Base-by-base conservation (phyloP, 768 basidiomycete genomes). In the Lyophyllum decastes region DNA sequence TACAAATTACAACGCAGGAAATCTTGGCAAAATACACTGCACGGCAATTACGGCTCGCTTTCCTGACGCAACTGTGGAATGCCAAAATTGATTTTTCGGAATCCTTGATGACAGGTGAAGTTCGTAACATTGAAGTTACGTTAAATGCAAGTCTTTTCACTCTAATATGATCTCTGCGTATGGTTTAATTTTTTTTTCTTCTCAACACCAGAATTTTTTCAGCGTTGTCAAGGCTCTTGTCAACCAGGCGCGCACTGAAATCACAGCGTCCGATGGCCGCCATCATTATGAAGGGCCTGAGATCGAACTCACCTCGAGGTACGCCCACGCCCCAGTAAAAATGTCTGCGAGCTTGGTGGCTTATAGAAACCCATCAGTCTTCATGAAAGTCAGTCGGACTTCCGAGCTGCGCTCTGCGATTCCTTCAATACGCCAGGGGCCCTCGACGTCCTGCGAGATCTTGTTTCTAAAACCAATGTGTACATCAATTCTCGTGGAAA, bases 351-450 rank as follows among this genome's bases (percentile, higher is more conserved):
- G 5, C 25, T 21, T 45, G 49, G 38, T 40, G 19, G 40, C 52
- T 63, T 57, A 59, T 61, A 21, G 43, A 24, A 40, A 25, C 3
- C 50, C 41, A 43, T 61, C 64, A 97, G 94, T 64, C 78, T 95
- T 34, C 80, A 90, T 62, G 76, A 84, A 52, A 84, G 87, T 47
- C 95, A 95, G 70, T 64, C 80, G 41, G 79, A 82, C 8, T 96
- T 99, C 82, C 87, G 93, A 52, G 79, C 76, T 12, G 92, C 95
- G 0, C 86, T 99, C 47, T 95, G 91, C 73, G 96, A 99, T 72
- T 98, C 95, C 0, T 97, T 98, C 81, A 95, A 98, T 70, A 98
- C 97, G 0, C 94, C 95, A 2, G 80, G 76, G 17, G 95, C 94
- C 0, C 72, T 98, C 22, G 81, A 83, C 64, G 76, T 86, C 55